Percentiles rank a stretch among this genome's conserved stretches.
phyloP scores from a whole-genome alignment of 2,329 filamentous ascomycete genomes.

The Diaporthe sp. region DNA sequence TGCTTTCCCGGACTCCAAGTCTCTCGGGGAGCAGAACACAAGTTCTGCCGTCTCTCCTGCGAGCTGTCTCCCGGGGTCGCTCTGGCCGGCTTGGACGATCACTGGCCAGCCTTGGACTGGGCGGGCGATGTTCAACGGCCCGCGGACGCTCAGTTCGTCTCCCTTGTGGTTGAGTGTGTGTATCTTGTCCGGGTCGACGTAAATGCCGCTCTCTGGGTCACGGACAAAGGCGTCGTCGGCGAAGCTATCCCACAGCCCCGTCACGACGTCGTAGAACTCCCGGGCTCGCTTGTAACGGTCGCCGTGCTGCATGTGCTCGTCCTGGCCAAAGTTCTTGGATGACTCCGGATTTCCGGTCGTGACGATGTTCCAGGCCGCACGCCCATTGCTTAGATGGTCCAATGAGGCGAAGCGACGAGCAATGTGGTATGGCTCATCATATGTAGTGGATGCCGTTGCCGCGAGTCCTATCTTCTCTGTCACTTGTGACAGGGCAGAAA shows the following conservation, averaged over 20 bases:
- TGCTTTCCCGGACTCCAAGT: slow-evolving; percentile 60
- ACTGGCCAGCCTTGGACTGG: slow-evolving; percentile 69
- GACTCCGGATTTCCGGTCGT: slow-evolving; percentile 67
- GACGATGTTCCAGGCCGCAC: slow-evolving; percentile 69
- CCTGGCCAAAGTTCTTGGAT: slow-evolving; percentile 65
- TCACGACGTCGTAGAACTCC: slow-evolving; percentile 68
- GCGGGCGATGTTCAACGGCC: slow-evolving; percentile 66
- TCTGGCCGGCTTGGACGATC: slow-evolving; percentile 68
- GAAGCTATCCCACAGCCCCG: slow-evolving; percentile 66
- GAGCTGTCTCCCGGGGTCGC: slow-evolving; percentile 64
- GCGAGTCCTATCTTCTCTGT: slow-evolving; percentile 66
- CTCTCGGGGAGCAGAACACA: slow-evolving; percentile 64
- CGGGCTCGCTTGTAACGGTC: slow-evolving; percentile 65
- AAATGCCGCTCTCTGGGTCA: slow-evolving; percentile 62
- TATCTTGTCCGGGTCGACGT: slow-evolving; percentile 65
- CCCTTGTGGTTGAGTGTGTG: slow-evolving; percentile 67
- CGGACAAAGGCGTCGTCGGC: slow-evolving; percentile 68
- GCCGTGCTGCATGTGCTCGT: slow-evolving; percentile 63
- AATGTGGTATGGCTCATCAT: slow-evolving; percentile 67
- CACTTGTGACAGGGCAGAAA: slow-evolving; percentile 63
- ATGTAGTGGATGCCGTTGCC: slow-evolving; percentile 68
- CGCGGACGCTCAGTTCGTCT: slow-evolving; percentile 60
- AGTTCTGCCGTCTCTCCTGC: slow-evolving; percentile 67
- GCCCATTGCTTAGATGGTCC: slow-evolving; percentile 64
- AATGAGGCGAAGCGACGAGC: slow-evolving; percentile 67